Evolutionary conservation across 1,284 basidiomycete species (phyloP), one percentile per base, ranked within the genome.

Genomic region (Irpex sp.): DNA sequence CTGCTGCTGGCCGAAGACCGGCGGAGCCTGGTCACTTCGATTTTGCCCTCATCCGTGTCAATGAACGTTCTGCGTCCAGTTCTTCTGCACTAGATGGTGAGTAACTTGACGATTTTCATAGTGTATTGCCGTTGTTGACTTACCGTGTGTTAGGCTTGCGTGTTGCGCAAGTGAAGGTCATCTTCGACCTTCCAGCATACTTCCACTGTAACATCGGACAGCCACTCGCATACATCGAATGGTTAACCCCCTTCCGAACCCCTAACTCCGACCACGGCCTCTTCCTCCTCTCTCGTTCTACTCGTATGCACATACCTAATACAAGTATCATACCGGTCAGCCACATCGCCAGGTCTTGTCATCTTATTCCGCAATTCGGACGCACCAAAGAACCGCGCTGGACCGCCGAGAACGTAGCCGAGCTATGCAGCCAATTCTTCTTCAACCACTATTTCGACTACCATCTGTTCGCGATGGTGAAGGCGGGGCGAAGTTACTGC

Each of bases 161-260:
- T 13, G 60, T 48, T 4, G 60, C 36, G 5, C 52, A 56, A 56
- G 60, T 61, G 4, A 37, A 49, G 5, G 60, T 47, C 4, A 38
- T 61, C n/a, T 61, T 61, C 48, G 5, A 7, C 5, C 52, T 57
- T 4, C 52, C 60, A 3, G 13, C 9, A 4, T 9, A 56, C 13
- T 57, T 51, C 26, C n/a, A 56, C 11, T 5, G 4, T 34, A 9
- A 5, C 21, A 31, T 7, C 8, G 17, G 5, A 11, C 4, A 56
- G 5, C 31, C 34, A 19, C 17, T 60, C 5, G 59, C 26, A 9
- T 61, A 26, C 38, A 47, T 61, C 19, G 60, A 61, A 17, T 61
- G 60, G 60, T 36, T 61, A 26, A 61, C 60, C 6, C 60, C 54
- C 4, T 61, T 61, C 52, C 54, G 54, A 7, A 9, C 21, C 4